Percentiles rank a stretch among this genome's conserved stretches.
Evolutionary conservation across 2,329 filamentous ascomycete genomes (phyloP).

Genomic region (Aspergillus caelatus): DNA sequence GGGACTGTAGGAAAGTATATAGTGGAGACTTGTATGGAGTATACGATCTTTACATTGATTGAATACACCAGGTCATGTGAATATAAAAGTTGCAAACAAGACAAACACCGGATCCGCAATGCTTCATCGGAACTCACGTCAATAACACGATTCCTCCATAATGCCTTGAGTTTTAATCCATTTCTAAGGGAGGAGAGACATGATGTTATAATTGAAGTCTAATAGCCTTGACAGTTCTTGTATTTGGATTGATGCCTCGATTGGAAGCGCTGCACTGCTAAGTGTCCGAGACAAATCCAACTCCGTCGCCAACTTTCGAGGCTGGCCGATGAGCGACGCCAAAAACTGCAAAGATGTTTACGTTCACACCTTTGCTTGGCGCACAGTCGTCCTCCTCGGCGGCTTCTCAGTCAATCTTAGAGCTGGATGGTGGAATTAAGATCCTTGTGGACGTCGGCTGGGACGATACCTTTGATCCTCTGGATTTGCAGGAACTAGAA

Average conservation of each 20-base stretch:
- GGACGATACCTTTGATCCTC: constrained; percentile 86
- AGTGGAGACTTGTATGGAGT: too few species aligned
- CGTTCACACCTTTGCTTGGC: constrained; percentile 88
- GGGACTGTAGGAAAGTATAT: too few species aligned
- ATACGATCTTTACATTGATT: not conserved
- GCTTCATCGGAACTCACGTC: constrained; percentile 7
- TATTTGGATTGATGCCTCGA: constrained; percentile 17
- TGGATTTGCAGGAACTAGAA: constrained; percentile 83
- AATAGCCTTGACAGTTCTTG: not conserved
- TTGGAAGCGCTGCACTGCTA: constrained; percentile 1
- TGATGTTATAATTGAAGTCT: constrained; percentile 2
- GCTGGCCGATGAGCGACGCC: constrained; percentile 16
- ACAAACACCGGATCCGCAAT: constrained; percentile 18
- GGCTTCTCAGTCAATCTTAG: constrained; percentile 91
- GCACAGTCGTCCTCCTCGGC: constrained; percentile 78
- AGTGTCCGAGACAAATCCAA: constrained; percentile 5
- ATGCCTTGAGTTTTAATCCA: not conserved
- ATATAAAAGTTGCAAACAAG: constrained; percentile 17
- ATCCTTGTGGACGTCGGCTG: constrained; percentile 93
- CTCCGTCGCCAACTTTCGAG: constrained; percentile 14
- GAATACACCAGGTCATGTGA: not conserved
- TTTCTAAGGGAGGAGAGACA: not conserved
- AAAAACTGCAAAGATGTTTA: constrained; percentile 71
- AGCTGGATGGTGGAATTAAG: constrained; percentile 96
- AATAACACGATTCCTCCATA: constrained; percentile 1